Percentiles rank a stretch among this genome's conserved stretches.
Conservation (phyloP, 345 rosid species). For the Cardiospermum halicacabum region DNA sequence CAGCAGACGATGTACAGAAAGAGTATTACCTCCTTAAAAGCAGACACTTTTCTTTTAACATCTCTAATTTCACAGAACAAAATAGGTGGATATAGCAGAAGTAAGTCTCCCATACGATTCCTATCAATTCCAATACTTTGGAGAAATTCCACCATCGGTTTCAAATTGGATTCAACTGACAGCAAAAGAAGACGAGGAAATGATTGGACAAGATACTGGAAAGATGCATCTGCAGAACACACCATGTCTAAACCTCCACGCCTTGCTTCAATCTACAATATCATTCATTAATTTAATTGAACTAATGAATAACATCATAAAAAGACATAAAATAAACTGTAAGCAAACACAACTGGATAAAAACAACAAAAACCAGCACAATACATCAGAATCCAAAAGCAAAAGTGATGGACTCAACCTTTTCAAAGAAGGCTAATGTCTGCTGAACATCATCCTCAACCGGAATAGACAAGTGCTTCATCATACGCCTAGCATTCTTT, state of each 20-base stretch:
- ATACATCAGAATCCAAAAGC: background rate
- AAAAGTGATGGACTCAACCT: conserved; percentile 35
- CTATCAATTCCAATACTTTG: conserved; percentile 47
- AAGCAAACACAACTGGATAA: background rate
- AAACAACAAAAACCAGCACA: background rate
- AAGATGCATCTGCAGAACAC: conserved; percentile 50
- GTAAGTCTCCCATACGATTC: conserved; percentile 33
- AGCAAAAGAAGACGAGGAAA: conserved; percentile 74
- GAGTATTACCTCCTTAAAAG: conserved; percentile 51
- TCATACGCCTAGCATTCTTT: conserved; percentile 63
- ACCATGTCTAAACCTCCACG: conserved; percentile 83
- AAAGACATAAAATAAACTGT: background rate
- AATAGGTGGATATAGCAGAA: conserved; percentile 72
- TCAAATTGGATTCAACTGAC: conserved; percentile 53
- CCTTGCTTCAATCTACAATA: conserved; percentile 75
- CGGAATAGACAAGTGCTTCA: conserved; percentile 67
- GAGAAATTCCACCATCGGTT: conserved; percentile 51
- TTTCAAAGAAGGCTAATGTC: conserved; percentile 84
- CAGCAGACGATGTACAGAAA: background rate
- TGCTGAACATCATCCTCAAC: conserved; percentile 82
- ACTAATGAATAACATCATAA: background rate
- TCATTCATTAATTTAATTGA: background rate
- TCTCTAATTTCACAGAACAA: conserved; percentile 36
- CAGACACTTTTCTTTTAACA: conserved; percentile 36
- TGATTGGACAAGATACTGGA: conserved; percentile 65